Percentiles rank a stretch among this genome's conserved stretches.
Evolutionary conservation across 345 rosid genomes (phyloP).

Genomic region (Eucalyptus shirleyi): DNA sequence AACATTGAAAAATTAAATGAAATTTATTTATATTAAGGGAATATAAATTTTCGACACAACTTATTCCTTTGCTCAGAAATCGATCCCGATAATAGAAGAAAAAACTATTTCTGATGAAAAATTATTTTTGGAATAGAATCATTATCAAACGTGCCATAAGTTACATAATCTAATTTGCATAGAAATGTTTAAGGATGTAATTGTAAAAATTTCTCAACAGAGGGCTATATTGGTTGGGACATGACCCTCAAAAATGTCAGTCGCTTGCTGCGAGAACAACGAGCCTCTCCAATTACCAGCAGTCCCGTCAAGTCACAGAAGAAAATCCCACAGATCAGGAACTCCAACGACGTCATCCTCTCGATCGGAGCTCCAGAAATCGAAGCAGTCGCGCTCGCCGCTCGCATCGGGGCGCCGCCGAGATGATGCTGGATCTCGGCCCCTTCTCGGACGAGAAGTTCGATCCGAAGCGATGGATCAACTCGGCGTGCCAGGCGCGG

Average conservation of each 20-base stretch:
- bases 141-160: accelerated
- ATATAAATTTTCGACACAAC: too few species aligned
- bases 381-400: neutral
- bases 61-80: accelerated
- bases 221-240: neutral
- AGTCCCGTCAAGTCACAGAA: neutral
- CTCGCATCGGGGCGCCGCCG: neutral
- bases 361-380: slow-evolving; percentile 1
- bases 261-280: neutral
- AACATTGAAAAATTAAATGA: too few species aligned
- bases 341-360: neutral
- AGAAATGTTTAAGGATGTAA: neutral
- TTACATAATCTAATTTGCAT: neutral
- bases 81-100: accelerated
- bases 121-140: accelerated
- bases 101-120: accelerated
- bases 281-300: neutral
- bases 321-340: neutral
- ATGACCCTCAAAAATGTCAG: neutral
- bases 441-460: slow-evolving; percentile 92
- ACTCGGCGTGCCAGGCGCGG: slow-evolving; percentile 66
- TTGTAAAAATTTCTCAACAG: neutral
- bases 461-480: slow-evolving; percentile 95
- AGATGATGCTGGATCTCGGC: slow-evolving; percentile 81
- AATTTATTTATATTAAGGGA: accelerated